phyloP scores from a whole-genome alignment of 2,329 filamentous ascomycete genomes.

The Eutypella sp. region DNA sequence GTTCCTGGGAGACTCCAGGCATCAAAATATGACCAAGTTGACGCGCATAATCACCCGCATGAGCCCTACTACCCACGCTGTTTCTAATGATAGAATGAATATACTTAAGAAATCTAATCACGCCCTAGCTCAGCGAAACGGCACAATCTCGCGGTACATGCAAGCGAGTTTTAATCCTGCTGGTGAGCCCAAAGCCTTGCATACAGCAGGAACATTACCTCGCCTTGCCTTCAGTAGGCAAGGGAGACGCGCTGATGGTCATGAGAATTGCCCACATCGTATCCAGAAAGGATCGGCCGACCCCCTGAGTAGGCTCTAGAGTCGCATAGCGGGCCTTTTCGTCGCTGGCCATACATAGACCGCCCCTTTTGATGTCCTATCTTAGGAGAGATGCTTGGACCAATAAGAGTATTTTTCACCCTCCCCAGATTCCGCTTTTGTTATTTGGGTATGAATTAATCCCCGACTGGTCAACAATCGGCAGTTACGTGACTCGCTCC shows the following conservation, averaged over 20 bases:
- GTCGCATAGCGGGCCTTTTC: neutral
- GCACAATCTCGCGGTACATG: too few species aligned
- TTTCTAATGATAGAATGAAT: too few species aligned
- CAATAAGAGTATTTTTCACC: neutral
- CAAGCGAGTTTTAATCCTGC: too few species aligned
- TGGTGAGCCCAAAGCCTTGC: too few species aligned
- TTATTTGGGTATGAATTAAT: neutral
- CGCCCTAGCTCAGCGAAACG: too few species aligned
- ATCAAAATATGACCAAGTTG: too few species aligned
- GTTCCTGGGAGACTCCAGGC: too few species aligned
- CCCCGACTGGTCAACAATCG: neutral
- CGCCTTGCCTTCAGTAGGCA: neutral
- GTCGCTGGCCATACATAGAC: neutral
- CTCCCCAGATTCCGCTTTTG: neutral
- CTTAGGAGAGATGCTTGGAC: neutral
- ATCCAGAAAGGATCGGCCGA: neutral
- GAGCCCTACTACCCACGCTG: too few species aligned
- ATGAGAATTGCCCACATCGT: neutral
- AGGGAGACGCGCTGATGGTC: neutral
- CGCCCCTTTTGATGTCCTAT: neutral
- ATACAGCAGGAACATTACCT: too few species aligned
- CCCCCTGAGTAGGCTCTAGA: neutral
- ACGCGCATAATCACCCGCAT: too few species aligned
- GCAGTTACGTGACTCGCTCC: conserved; percentile 1
- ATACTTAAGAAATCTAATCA: too few species aligned